Percentiles rank a stretch among this genome's conserved stretches.
These are phyloP conservation scores for Capsicum pubescens DNA, from an alignment of 257 asterid species.

Conservation along the genomic window DNA sequence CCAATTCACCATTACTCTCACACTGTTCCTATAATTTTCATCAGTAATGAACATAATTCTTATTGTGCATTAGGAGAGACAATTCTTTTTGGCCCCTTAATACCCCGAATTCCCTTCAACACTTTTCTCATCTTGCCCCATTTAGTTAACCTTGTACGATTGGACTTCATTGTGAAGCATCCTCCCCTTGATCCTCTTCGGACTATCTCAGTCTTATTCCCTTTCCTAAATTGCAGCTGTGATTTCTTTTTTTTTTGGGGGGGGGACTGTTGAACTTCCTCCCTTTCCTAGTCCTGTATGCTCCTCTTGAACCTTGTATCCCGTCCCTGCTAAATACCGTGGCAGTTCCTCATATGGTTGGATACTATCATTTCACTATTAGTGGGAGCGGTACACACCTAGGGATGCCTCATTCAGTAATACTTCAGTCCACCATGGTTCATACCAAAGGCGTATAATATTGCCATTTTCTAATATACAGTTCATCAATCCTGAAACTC, in stretches of 20 bases:
- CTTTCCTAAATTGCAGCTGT: not conserved
- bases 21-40: not conserved
- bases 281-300: not conserved
- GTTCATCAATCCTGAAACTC: not conserved
- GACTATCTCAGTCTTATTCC: not conserved
- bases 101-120: not conserved
- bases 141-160: not conserved
- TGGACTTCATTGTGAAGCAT: not conserved
- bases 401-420: constrained; percentile 1
- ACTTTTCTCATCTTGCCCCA: not conserved
- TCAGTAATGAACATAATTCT: not conserved
- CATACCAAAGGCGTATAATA: not conserved
- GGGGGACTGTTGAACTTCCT: not conserved
- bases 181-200: not conserved
- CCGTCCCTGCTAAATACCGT: not conserved
- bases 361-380: not conserved
- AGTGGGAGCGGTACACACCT: not conserved
- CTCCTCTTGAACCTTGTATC: constrained; percentile 17
- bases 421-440: not conserved
- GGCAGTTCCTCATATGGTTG: constrained; percentile 5
- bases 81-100: not conserved
- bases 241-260: too few species aligned
- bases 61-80: not conserved
- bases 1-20: not conserved
- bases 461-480: not conserved